Base-by-base conservation (phyloP, 2,329 filamentous ascomycete genomes). In the Ophiostoma quercus region DNA sequence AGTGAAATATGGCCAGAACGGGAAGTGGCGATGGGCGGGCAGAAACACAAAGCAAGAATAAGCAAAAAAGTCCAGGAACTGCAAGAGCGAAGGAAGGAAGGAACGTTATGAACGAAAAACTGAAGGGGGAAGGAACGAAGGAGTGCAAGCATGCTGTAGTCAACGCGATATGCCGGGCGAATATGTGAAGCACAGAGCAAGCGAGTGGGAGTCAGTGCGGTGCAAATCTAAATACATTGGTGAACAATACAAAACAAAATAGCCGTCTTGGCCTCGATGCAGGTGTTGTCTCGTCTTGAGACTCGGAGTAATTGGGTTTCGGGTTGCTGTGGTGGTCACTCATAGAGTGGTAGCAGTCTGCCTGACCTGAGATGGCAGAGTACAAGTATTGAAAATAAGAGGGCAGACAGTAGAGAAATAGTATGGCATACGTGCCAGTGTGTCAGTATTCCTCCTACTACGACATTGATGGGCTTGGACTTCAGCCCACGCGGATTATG, bases 271-370 rank as follows among this genome's bases (percentile, higher is more conserved):
- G 51, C n/a, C 51, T 57, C 22, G 51, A 57, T 57, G 51, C n/a
- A 51, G 14, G 47, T 57, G n/a, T 22, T 57, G 51, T 57, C 51
- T 57, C 51, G 51, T 57, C 51, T 57, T 57, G 51, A 25, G 51
- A 57, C 51, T 22, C 51, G n/a, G 51, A 57, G 51, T 25, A 22
- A 4, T n/a, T 14, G 16, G 14, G 51, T 57, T 57, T 57, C 51
- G 51, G 9, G 51, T 29, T 25, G 8, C 8, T 57, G 2, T 29
- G 16, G 12, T 57, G 9, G 22, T 22, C 22, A 8, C 8, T 2
- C 25, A 22, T 9, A 25, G n/a, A 47, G 51, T 25, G 22, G 51
- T 14, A 12, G n/a, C 34, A 57, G 22, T 57, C 51, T 25, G 51
- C 51, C 51, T 57, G 51, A 25, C 51, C 22, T 57, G 51, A 57